Conservation (phyloP, 2,329 filamentous ascomycete species). For the Apiospora malaysiana region DNA sequence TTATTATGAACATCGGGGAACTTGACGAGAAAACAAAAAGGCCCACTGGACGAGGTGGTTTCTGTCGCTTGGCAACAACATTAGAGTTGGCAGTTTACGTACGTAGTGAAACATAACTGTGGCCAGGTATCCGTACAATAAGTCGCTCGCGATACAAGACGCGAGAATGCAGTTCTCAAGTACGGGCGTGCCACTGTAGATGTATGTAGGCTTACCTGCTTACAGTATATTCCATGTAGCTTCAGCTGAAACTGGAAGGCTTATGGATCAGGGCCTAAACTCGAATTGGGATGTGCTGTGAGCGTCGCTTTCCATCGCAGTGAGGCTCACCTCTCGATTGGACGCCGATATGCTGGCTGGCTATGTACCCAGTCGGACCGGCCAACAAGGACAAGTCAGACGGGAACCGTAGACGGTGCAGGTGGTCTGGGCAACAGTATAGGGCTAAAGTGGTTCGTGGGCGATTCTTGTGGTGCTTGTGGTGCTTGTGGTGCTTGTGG, state of each 20-base stretch:
- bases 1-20: not conserved
- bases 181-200: no score
- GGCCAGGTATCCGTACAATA: not conserved
- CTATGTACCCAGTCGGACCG: no score
- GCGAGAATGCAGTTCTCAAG: not conserved
- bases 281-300: not conserved
- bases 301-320: not conserved
- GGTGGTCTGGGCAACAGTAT: not conserved
- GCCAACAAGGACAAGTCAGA: no score
- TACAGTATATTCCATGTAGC: no score
- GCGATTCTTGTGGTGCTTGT: not conserved
- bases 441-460: conserved; percentile 14
- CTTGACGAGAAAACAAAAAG: not conserved
- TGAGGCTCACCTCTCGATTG: not conserved
- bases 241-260: not conserved
- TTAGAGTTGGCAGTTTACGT: not conserved
- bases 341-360: not conserved
- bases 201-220: not conserved
- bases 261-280: not conserved
- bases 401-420: no score
- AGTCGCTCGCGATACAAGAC: not conserved
- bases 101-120: not conserved
- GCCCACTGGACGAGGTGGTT: conserved; percentile 3
- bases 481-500: not conserved
- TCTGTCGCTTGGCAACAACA: not conserved